phyloP scores from a whole-genome alignment of 148 eudicot genomes.

The Rheum nobile region DNA sequence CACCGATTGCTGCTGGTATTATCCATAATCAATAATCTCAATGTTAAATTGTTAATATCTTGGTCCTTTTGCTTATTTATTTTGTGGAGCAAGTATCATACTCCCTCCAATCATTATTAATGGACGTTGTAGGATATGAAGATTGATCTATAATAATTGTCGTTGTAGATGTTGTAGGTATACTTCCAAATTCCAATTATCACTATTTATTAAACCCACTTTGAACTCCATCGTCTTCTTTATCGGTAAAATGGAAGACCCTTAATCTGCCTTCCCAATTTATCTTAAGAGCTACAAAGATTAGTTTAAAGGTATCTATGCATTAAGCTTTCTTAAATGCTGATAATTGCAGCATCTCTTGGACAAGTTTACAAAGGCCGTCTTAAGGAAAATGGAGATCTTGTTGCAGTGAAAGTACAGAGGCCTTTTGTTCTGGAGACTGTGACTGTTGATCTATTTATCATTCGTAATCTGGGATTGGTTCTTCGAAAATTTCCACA shows the following conservation, averaged over 20 bases:
- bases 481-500: slow-evolving; percentile 89
- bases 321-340: slow-evolving; percentile 1
- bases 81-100: too few species aligned
- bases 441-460: slow-evolving; percentile 75
- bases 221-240: too few species aligned
- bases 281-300: too few species aligned
- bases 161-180: too few species aligned
- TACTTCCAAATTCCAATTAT: too few species aligned
- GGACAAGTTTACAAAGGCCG: slow-evolving; percentile 98
- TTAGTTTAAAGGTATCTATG: too few species aligned
- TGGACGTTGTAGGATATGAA: too few species aligned
- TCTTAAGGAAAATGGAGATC: slow-evolving; percentile 89
- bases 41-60: slow-evolving; percentile 7
- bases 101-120: too few species aligned
- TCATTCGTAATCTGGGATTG: slow-evolving; percentile 86
- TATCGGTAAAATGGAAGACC: too few species aligned
- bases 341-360: slow-evolving; percentile 69
- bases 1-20: slow-evolving; percentile 98
- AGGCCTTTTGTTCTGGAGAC: slow-evolving; percentile 99
- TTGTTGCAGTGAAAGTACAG: slow-evolving; percentile 98
- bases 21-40: background rate
- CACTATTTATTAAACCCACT: too few species aligned
- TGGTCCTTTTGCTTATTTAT: background rate
- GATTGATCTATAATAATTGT: too few species aligned
- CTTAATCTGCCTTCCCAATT: too few species aligned